Evolutionary conservation across 805 yeast species (phyloP), one percentile per base, ranked within the genome.

Genomic region (Kazachstania bromeliacearum): DNA sequence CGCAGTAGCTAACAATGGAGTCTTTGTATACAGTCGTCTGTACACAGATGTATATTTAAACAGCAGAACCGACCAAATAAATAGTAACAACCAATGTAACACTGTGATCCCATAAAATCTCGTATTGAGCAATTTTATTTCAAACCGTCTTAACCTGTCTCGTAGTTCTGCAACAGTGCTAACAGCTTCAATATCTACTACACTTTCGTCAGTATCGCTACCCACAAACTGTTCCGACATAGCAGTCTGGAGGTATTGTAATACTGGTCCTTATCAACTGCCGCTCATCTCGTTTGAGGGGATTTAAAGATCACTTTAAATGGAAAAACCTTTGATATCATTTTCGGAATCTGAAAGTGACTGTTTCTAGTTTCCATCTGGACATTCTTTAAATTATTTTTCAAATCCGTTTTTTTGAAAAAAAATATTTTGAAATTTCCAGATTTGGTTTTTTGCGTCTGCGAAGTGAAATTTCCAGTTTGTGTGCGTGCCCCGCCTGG

Each of bases 1-100:
- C 40, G 85, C 72, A 25, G 87, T 83, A 12, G 96, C 85, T n/a
- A 79, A 55, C 21, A 85, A 59, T 2, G 92, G 77, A 33, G 76
- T 74, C 39, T 62, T 67, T 41, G 71, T 70, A 55, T 87, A 87
- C 37, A 79, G 51, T 7, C 62, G 64, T 35, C 75, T 75, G 50
- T 80, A 81, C 35, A 68, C 66, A 20, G 73, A 66, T 6, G 84
- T 72, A 34, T 78, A 62, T 38, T 68, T 70, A 37, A 68, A 47
- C 9, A 82, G 55, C 26, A 78, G 62, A 24, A 53, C 48, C 2
- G 76, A 68, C 46, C 79, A 68, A 0, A 71, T 46, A 1, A 56
- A 24, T 7, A 81, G 62, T 13, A 81, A 70, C 12, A 63, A 37
- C 62, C 74, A 69, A 49, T 79, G 81, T 33, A 78, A 46, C 0